Evolutionary conservation across 148 eudicot genomes (phyloP).

Genomic region (Arctostaphylos glauca): DNA sequence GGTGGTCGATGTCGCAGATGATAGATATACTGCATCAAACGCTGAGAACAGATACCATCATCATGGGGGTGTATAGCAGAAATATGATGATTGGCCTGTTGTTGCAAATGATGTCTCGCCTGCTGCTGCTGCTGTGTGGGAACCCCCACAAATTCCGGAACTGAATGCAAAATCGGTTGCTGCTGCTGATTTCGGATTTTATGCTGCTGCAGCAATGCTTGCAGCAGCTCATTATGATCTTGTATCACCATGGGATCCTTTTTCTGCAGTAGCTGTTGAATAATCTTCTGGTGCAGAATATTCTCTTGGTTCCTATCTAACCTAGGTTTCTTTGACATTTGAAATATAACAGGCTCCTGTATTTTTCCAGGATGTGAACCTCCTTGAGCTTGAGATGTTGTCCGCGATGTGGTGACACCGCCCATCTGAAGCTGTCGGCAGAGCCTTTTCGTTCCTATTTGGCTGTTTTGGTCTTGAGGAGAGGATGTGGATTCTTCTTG

Average conservation of each 20-base stretch:
- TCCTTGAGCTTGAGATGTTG: slow-evolving; percentile 21
- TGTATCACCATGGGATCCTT: slow-evolving; percentile 17
- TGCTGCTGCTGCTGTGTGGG: slow-evolving; percentile 20
- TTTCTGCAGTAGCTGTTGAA: slow-evolving; percentile 21
- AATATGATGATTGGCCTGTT: neutral
- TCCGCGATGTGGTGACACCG: slow-evolving; percentile 11
- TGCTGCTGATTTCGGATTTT: slow-evolving; percentile 16
- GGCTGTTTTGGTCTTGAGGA: slow-evolving; percentile 17
- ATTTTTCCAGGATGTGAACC: slow-evolving; percentile 22
- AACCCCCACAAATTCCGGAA: slow-evolving; percentile 15
- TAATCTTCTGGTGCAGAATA: slow-evolving; percentile 13
- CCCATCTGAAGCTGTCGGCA: slow-evolving; percentile 8
- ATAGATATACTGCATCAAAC: slow-evolving; percentile 28
- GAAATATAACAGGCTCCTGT: slow-evolving; percentile 12
- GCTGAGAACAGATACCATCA: slow-evolving; percentile 24
- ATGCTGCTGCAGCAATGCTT: slow-evolving; percentile 22
- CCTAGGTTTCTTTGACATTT: slow-evolving; percentile 29
- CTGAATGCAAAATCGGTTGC: slow-evolving; percentile 10
- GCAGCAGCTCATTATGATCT: slow-evolving; percentile 18
- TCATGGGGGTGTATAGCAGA: slow-evolving; percentile 11
- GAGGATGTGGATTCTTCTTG: slow-evolving; percentile 15
- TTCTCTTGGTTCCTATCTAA: slow-evolving; percentile 24
- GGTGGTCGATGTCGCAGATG: slow-evolving; percentile 35
- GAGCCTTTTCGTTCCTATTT: slow-evolving; percentile 13
- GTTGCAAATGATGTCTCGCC: slow-evolving; percentile 15